These are phyloP conservation scores for Penicillium salamii DNA, from an alignment of 495 filamentous ascomycete species.

Conservation along the genomic window DNA sequence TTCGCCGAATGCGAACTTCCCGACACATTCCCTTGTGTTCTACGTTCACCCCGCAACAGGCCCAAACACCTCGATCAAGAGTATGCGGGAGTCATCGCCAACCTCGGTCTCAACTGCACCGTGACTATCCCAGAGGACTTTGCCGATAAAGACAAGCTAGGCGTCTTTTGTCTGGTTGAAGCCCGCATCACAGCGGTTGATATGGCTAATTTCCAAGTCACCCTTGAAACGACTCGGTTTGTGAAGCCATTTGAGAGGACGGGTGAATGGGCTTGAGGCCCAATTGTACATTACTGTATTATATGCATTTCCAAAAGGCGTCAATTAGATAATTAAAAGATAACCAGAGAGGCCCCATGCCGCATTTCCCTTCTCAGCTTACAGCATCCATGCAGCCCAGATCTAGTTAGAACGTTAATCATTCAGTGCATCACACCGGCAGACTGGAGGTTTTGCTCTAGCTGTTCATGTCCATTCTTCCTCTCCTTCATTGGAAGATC, in stretches of 20 bases:
- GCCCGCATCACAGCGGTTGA: slow-evolving; percentile 58
- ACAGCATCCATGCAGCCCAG: too few species aligned
- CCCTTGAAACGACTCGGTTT: slow-evolving; percentile 50
- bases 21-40: slow-evolving; percentile 54
- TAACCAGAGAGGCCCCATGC: background rate
- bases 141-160: slow-evolving; percentile 29
- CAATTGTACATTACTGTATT: slow-evolving; percentile 17
- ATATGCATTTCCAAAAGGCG: slow-evolving; percentile 6
- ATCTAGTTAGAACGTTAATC: background rate
- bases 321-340: background rate
- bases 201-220: slow-evolving; percentile 45
- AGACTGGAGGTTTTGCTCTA: background rate
- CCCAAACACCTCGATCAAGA: slow-evolving; percentile 31
- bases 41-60: slow-evolving; percentile 33
- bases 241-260: slow-evolving; percentile 38
- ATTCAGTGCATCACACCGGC: background rate
- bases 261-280: slow-evolving; percentile 34
- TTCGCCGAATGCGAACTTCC: slow-evolving; percentile 67
- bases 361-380: too few species aligned
- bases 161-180: slow-evolving; percentile 51
- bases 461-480: background rate
- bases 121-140: slow-evolving; percentile 26
- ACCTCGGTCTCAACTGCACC: slow-evolving; percentile 33
- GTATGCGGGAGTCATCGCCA: slow-evolving; percentile 28
- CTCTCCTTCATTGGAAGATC: background rate